Evolutionary conservation across 495 filamentous ascomycete genomes (phyloP).

Genomic region (Hypoxylon fuscum): DNA sequence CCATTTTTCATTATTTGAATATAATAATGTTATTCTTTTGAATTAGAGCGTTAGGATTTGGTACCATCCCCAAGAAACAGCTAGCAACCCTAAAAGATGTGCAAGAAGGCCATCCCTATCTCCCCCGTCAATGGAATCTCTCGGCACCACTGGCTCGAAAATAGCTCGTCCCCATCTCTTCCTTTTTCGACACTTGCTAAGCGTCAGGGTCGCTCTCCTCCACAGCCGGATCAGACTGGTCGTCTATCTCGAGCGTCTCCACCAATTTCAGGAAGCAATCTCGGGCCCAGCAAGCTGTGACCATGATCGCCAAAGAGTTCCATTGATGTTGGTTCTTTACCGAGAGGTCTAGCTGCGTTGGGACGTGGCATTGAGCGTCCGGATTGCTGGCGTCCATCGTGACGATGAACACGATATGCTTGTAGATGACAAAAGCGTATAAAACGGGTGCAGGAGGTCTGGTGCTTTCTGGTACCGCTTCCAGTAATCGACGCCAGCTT

Average conservation of each 20-base stretch:
- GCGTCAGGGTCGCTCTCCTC: slow-evolving; percentile 41
- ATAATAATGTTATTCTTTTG: too few species aligned
- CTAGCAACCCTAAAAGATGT: too few species aligned
- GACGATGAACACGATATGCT: slow-evolving; percentile 42
- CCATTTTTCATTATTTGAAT: too few species aligned
- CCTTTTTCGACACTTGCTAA: slow-evolving; percentile 4
- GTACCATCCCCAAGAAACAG: too few species aligned
- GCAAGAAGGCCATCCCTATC: too few species aligned
- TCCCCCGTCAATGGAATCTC: too few species aligned
- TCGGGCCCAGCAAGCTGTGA: slow-evolving; percentile 46
- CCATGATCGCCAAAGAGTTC: slow-evolving; percentile 45
- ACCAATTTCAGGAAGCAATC: slow-evolving; percentile 26
- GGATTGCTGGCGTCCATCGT: slow-evolving; percentile 38
- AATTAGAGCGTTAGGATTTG: too few species aligned
- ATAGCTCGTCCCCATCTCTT: not conserved
- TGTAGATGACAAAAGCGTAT: slow-evolving; percentile 43
- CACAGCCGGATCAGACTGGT: not conserved
- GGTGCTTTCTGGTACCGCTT: not conserved
- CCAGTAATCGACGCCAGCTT: slow-evolving; percentile 25
- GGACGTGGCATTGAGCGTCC: slow-evolving; percentile 33
- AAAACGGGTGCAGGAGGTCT: slow-evolving; percentile 28
- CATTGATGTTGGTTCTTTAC: slow-evolving; percentile 43
- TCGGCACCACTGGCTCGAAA: too few species aligned
- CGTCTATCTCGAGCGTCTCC: slow-evolving; percentile 1
- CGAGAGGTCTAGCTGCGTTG: slow-evolving; percentile 41